A percentile compares a stretch with the other conserved stretches of the same genome.
Conservation (phyloP, 345 rosid species). For the Arabidopsis thaliana region DNA sequence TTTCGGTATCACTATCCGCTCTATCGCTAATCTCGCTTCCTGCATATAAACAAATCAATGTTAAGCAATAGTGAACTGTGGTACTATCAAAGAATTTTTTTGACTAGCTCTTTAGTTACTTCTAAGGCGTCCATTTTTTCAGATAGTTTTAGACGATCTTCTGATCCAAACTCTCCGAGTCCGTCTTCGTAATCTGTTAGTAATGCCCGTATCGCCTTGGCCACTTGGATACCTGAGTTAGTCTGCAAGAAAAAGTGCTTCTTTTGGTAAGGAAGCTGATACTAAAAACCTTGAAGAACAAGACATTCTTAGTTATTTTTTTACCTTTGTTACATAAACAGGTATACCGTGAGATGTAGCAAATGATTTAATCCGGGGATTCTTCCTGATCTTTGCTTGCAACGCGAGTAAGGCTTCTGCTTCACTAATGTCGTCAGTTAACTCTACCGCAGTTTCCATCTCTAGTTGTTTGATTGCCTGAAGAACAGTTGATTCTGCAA, state of each 20-base stretch:
- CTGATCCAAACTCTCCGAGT: slow-evolving; percentile 55
- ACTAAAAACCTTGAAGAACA: not conserved
- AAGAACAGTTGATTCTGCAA: slow-evolving; percentile 65
- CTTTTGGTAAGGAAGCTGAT: slow-evolving; percentile 9
- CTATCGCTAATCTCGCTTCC: slow-evolving; percentile 88
- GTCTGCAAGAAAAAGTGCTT: slow-evolving; percentile 60
- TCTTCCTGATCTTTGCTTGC: slow-evolving; percentile 86
- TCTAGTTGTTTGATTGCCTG: slow-evolving; percentile 74
- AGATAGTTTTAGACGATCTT: slow-evolving; percentile 53
- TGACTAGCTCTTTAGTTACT: slow-evolving; percentile 50
- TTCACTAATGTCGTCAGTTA: slow-evolving; percentile 75
- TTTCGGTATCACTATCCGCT: slow-evolving; percentile 73
- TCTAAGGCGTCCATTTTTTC: slow-evolving; percentile 85
- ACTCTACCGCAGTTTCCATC: slow-evolving; percentile 55
- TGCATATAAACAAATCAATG: slow-evolving; percentile 33
- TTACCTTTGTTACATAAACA: slow-evolving; percentile 77
- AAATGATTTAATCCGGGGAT: slow-evolving; percentile 74
- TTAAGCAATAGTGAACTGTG: slow-evolving; percentile 12
- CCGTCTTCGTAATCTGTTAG: slow-evolving; percentile 58
- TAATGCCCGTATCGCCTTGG: slow-evolving; percentile 63
- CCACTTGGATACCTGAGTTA: slow-evolving; percentile 74
- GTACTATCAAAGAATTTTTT: not conserved
- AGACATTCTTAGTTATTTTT: not conserved
- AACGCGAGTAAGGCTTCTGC: slow-evolving; percentile 84
- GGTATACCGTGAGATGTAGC: slow-evolving; percentile 73